Evolutionary conservation across 164 flowering plant genomes (phyloP), one percentile per base, ranked within the genome.

Genomic region (Kingdonia uniflora): DNA sequence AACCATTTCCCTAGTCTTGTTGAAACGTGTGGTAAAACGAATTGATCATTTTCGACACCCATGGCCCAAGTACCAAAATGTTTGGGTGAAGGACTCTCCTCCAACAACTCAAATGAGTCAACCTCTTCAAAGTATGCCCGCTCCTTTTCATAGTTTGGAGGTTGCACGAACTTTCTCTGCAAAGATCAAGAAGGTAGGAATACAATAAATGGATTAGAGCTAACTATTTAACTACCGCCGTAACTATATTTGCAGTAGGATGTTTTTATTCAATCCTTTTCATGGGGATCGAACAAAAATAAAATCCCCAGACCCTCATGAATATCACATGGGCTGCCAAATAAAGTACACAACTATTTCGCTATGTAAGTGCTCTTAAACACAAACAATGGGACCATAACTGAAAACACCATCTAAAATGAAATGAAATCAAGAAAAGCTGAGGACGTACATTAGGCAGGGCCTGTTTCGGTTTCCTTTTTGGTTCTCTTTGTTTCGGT

Each of bases 81-180:
- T 62, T 86, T 86, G 14, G 99, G 97, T 6, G 99, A 94, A 37
- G 99, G 97, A 55, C 97, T 88, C 64, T 89, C 99, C 69, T 87
- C 96, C 58, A 79, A 37, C 71, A 94, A 70, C 64, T 86, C 88
- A 67, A 77, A 78, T 19, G 89, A 71, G 72, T 89, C 97, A 55
- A 89, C 85, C 67, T 89, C 97, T 62, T 89, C 54, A 67, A 94
- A 94, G 65, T 89, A 89, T 44, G 76, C 81, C 24, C 64, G 54
- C 62, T 89, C 97, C 64, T 76, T 80, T 12, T 79, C 91, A 60
- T 61, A 86, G 65, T 65, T 80, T 22, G 72, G 72, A 58, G 72
- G 72, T 26, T 54, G 71, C 21, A 59, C 63, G 29, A 19, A 48
- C 70, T 73, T 88, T 53, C 76, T 83, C 91, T 85, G 65, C 14